Evolutionary conservation across 2,329 filamentous ascomycete genomes (phyloP), one percentile per base, ranked within the genome.

Genomic region (Bipolaris oryzae): DNA sequence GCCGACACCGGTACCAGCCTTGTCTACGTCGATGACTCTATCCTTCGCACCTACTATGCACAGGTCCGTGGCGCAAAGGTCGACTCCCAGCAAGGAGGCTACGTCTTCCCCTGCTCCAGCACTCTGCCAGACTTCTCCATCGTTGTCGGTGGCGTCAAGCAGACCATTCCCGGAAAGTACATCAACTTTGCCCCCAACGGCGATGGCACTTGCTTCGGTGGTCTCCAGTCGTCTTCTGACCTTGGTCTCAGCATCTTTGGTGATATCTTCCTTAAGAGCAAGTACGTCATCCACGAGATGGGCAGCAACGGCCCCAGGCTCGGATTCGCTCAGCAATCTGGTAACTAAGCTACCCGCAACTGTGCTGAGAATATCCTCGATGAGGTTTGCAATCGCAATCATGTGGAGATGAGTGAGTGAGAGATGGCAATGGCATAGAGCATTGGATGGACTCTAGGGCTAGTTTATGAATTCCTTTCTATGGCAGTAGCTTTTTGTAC

Each of bases 191-290:
- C 81, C 0, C 77, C 81, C 6, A 58, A 79, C 47, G 63, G 69
- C 9, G 58, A 68, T 7, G 76, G 74, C n/a, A 75, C 68, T 53
- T 95, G 91, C 81, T 93, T 85, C 74, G 91, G 91, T 53, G 91
- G 90, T 46, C 84, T 96, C 61, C 91, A 95, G 80, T 81, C 77
- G 61, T 80, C 84, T 66, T 69, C 75, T 1, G 84, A 81, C n/a
- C 75, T 88, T 44, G 81, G 81, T 5, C 81, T 88, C 61, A 85
- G 82, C 53, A 91, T 96, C 69, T 84, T 93, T 53, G 91, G 91
- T 9, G 90, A 93, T 58, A 81, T 90, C 53, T 91, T 92, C 79
- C 82, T 95, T 64, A 95, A 95, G 84, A 85, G 85, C 53, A 81
- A 90, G 61, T 92, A 89, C 71, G 86, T 89, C 28, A 85, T 91